Evolutionary conservation across 139 green algal genomes (phyloP).

Genomic region (Chlorella sp.): DNA sequence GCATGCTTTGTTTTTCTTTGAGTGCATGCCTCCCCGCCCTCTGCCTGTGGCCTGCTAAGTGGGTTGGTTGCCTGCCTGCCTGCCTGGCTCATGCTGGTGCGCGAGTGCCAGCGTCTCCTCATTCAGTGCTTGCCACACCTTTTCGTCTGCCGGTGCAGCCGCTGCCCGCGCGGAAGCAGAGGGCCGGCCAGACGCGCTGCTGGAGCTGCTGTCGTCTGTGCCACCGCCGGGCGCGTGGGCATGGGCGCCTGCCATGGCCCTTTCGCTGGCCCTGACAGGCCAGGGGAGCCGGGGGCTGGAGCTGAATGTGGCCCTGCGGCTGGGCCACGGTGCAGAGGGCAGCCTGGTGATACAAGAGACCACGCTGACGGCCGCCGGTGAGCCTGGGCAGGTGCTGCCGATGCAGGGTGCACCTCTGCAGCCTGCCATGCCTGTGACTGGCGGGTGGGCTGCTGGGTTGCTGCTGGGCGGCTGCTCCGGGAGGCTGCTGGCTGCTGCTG

Average conservation of each 20-base stretch:
- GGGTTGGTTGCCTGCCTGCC: too few relatives aligned
- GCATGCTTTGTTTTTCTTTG: too few relatives aligned
- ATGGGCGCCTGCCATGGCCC: conserved; percentile 6
- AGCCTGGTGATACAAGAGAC: background rate
- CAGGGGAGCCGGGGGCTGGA: background rate
- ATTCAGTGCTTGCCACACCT: background rate
- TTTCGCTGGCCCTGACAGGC: conserved; percentile 1
- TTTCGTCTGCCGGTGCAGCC: background rate
- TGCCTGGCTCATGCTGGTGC: too few relatives aligned
- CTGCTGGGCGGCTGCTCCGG: too few relatives aligned
- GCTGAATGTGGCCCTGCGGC: background rate
- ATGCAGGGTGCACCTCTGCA: background rate
- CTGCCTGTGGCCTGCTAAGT: too few relatives aligned
- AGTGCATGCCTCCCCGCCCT: too few relatives aligned
- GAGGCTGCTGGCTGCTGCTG: background rate
- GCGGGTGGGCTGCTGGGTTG: background rate
- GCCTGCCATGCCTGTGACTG: background rate
- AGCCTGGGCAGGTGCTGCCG: background rate
- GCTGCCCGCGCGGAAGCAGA: background rate
- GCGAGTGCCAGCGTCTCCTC: too few relatives aligned
- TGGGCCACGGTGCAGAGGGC: background rate
- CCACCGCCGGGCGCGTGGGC: background rate
- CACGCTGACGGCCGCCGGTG: background rate
- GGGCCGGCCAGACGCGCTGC: background rate
- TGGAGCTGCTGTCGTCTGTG: background rate